Evolutionary conservation across 768 basidiomycete genomes (phyloP).

Genomic region (Mycena venus): DNA sequence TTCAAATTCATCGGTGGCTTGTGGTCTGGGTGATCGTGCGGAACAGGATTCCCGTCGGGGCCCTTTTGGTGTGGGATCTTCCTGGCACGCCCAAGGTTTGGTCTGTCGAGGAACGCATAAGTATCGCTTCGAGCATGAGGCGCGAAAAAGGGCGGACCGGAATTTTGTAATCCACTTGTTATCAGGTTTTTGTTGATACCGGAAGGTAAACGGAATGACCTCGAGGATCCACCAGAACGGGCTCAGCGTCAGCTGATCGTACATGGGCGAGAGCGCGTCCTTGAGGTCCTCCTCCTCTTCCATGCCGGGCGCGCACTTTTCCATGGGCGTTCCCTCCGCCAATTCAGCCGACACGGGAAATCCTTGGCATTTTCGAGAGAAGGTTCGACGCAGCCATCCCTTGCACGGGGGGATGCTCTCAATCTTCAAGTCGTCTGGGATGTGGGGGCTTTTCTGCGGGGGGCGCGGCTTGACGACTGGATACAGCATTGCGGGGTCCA

Average conservation of each 20-base stretch:
- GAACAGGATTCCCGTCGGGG: conserved; percentile 34
- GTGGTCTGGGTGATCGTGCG: background rate
- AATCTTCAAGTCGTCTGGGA: background rate
- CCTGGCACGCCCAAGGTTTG: conserved; percentile 52
- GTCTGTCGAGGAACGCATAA: conserved; percentile 35
- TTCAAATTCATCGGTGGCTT: conserved; percentile 44
- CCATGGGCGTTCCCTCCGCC: background rate
- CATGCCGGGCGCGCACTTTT: conserved; percentile 36
- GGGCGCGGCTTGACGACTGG: conserved; percentile 55
- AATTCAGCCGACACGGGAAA: conserved; percentile 24
- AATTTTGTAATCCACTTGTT: conserved; percentile 52
- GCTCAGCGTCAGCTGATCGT: conserved; percentile 68
- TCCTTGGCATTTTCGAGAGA: background rate
- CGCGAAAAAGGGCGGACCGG: conserved; percentile 41
- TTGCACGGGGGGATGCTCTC: background rate
- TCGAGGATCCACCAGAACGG: conserved; percentile 81
- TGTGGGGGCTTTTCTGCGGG: conserved; percentile 43
- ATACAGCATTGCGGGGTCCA: conserved; percentile 63
- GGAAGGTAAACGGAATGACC: conserved; percentile 57
- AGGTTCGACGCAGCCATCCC: conserved; percentile 9
- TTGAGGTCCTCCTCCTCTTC: conserved; percentile 76
- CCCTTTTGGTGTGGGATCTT: conserved; percentile 58
- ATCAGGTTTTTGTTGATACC: conserved; percentile 56
- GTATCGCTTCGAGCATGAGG: background rate
- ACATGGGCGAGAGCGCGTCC: conserved; percentile 68